Base-by-base conservation (phyloP, 2,329 filamentous ascomycete genomes). In the Mycosphaerella sp. region DNA sequence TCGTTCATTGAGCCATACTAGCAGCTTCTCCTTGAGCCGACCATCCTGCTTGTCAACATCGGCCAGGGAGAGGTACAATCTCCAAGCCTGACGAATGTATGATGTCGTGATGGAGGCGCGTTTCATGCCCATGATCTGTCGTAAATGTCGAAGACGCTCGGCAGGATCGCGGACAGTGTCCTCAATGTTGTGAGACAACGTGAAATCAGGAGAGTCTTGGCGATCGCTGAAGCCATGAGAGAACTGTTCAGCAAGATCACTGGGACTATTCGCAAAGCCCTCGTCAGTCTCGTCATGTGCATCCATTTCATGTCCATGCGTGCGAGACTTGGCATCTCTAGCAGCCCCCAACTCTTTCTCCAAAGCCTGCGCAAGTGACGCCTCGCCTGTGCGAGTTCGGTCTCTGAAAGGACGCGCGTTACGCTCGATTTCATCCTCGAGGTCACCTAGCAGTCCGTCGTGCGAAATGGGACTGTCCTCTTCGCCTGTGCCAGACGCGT, bases 61-160 rank as follows among this genome's bases (percentile, higher is more conserved):
- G 0, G 58, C 46, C 5, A 71, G 59, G 9, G 59, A 56, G 10
- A 59, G 49, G 53, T 71, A 73, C 6, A 73, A 53, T n/a, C 63
- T 59, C 67, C 70, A 71, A 10, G 65, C 68, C 9, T 42, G 43
- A 17, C 25, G 27, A 21, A 52, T 49, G 9, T 43, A 10, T 16
- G 45, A 16, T 18, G 14, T 25, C 6, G 17, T 25, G n/a, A 43
- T 21, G 4, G 25, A 25, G 13, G 13, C 16, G 17, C 17, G n/a
- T 12, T 37, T 30, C 28, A 34, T n/a, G 10, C 25, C 28, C 41
- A 57, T 35, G 9, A 50, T 44, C 13, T 37, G 41, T 18, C 52
- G 55, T 27, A 57, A 39, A 18, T 32, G 44, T 10, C 37, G 44
- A 16, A 55, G 41, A 42, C 50, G 44, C 17, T 35, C 28, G 36